These are phyloP conservation scores for Beauveria sp. DNA, from an alignment of 2,329 filamentous ascomycete species.

Conservation along the genomic window DNA sequence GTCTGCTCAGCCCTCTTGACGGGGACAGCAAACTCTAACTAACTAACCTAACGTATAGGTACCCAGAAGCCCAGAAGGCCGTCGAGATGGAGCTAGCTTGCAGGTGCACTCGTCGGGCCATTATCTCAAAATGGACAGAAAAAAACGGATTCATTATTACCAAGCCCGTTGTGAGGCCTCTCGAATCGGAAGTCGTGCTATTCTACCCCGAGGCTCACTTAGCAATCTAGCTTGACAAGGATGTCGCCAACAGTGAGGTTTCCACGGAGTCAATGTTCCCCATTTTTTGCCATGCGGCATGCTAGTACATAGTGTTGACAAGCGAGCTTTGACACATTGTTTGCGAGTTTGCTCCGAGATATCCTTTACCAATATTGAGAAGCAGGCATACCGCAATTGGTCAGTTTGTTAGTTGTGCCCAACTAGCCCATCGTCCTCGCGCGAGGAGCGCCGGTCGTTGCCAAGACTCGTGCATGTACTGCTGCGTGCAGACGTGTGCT, in stretches of 20 bases:
- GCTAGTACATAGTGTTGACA: not conserved
- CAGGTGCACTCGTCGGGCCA: not conserved
- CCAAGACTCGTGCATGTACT: not conserved
- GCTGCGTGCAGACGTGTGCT: not conserved
- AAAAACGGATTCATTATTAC: not conserved
- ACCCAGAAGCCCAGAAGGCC: not conserved
- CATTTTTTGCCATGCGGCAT: not conserved
- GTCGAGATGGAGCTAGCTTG: not conserved
- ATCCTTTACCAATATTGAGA: not conserved
- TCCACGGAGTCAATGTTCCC: not conserved
- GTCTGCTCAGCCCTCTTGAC: slow-evolving; percentile 5
- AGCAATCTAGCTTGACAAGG: not conserved
- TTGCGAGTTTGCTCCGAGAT: not conserved
- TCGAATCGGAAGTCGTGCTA: not conserved
- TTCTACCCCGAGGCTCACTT: not conserved
- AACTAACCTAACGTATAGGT: not conserved
- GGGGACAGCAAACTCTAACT: not conserved
- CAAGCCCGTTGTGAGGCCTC: not conserved
- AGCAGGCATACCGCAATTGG: not conserved
- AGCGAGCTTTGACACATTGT: not conserved
- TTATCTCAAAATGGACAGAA: not conserved
- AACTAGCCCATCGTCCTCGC: no score
- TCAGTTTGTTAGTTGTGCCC: no score
- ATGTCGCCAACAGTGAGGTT: not conserved
- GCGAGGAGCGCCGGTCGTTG: not conserved